phyloP scores from a whole-genome alignment of 2,329 filamentous ascomycete genomes.

The Sporothrix curviconia region DNA sequence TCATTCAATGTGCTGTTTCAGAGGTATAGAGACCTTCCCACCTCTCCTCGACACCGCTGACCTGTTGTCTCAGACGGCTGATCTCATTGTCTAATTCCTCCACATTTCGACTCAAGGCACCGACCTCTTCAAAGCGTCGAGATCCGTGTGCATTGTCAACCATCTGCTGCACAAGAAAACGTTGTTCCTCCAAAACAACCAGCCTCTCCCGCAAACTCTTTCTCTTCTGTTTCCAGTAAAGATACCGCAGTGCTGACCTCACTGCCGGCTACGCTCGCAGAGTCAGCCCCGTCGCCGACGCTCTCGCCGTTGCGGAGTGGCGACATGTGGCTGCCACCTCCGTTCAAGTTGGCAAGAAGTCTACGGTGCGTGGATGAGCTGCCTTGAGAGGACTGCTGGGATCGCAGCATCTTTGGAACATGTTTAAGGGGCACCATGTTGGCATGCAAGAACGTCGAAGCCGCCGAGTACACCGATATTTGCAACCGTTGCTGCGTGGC shows the following conservation, averaged over 20 bases:
- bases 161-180: slow-evolving; percentile 84
- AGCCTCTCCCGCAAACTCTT: slow-evolving; percentile 70
- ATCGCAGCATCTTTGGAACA: slow-evolving; percentile 58
- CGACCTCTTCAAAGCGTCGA: slow-evolving; percentile 79
- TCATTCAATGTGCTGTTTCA: too few species aligned
- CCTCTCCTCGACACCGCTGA: slow-evolving; percentile 57
- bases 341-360: slow-evolving; percentile 24
- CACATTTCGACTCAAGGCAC: slow-evolving; percentile 68
- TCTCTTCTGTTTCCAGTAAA: slow-evolving; percentile 73
- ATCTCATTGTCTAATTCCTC: slow-evolving; percentile 80
- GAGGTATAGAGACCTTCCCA: slow-evolving; percentile 48
- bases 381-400: slow-evolving; percentile 30
- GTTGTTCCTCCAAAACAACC: slow-evolving; percentile 84
- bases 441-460: slow-evolving; percentile 74
- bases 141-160: slow-evolving; percentile 68
- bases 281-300: slow-evolving; percentile 37
- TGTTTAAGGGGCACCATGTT: slow-evolving; percentile 86
- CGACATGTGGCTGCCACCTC: slow-evolving; percentile 22
- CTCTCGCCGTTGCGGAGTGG: slow-evolving; percentile 44
- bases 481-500: slow-evolving; percentile 69
- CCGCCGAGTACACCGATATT: slow-evolving; percentile 73
- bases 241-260: slow-evolving; percentile 49
- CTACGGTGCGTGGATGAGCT: slow-evolving; percentile 22
- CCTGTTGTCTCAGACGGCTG: slow-evolving; percentile 55
- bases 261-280: slow-evolving; percentile 41